A percentile compares a stretch with the other conserved stretches of the same genome.
phyloP scores from a whole-genome alignment of 441 rosid species.

The Eutrema salsugineum region DNA sequence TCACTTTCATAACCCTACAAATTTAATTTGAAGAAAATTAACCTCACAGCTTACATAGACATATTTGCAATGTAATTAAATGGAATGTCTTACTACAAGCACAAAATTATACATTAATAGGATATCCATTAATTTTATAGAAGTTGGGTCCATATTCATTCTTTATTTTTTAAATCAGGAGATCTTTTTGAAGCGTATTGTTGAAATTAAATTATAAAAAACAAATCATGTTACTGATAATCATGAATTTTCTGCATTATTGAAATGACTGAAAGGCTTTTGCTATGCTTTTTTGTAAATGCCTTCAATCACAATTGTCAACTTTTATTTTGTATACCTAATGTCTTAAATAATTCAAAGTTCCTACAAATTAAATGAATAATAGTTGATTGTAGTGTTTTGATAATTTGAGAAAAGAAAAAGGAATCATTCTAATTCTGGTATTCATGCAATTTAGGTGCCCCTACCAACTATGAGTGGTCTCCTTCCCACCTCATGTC shows the following conservation, averaged over 20 bases:
- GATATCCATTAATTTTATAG: background rate
- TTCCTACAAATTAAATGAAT: background rate
- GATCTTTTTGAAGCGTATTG: background rate
- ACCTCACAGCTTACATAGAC: too few species aligned
- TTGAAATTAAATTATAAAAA: background rate
- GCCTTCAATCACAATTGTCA: constrained; percentile 8
- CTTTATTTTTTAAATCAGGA: background rate
- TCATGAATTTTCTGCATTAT: background rate
- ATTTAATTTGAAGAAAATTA: too few species aligned
- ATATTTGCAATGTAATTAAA: background rate
- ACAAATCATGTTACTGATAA: background rate
- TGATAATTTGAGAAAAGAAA: background rate
- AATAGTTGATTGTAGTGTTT: background rate
- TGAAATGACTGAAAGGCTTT: background rate
- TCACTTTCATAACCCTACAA: too few species aligned
- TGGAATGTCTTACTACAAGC: background rate
- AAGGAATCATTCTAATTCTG: constrained; percentile 21
- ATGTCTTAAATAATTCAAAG: background rate
- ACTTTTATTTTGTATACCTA: background rate
- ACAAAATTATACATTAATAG: background rate
- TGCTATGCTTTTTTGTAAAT: background rate
- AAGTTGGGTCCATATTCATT: background rate
- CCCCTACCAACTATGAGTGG: constrained; percentile 27
- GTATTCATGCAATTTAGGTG: constrained; percentile 17
- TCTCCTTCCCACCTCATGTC: constrained; percentile 31